A percentile compares a stretch with the other conserved stretches of the same genome.
Evolutionary conservation across 371 early-diverging fungal species (phyloP).

Genomic region (Blakeslea trispora): DNA sequence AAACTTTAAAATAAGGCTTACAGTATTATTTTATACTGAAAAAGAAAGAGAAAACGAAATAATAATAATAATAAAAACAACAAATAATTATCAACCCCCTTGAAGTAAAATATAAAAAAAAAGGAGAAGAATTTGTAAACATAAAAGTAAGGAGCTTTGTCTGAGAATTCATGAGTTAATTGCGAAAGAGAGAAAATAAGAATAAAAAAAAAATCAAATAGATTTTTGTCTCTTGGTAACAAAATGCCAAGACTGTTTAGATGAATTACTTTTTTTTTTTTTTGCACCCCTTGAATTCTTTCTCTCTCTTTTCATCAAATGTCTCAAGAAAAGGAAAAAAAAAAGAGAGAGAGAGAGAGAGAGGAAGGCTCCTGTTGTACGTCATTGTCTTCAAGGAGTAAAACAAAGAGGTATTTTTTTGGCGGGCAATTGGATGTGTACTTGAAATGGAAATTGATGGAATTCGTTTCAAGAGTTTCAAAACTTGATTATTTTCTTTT

Average conservation of each 20-base stretch:
- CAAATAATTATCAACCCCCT: conserved; percentile 10
- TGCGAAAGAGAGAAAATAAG: conserved; percentile 3
- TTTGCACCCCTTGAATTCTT: no score
- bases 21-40: not conserved
- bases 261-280: no score
- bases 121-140: conserved; percentile 18
- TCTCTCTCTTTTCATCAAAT: no score
- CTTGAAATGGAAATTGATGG: not conserved
- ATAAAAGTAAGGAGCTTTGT: conserved; percentile 21
- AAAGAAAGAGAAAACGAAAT: conserved; percentile 12
- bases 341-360: no score
- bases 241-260: no score
- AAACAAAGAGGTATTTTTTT: not conserved
- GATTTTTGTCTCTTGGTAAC: no score
- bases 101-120: conserved; percentile 10
- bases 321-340: no score
- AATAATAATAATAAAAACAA: conserved; percentile 5
- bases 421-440: not conserved
- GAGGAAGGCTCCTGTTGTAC: no score
- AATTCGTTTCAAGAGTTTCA: not conserved
- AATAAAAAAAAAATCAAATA: no score
- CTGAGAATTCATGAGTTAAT: conserved; percentile 11
- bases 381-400: no score
- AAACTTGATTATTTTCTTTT: no score
- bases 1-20: no score